These are phyloP conservation scores for Parvularia atlantis DNA, from an alignment of 78 protist genomes.

Conservation along the genomic window DNA sequence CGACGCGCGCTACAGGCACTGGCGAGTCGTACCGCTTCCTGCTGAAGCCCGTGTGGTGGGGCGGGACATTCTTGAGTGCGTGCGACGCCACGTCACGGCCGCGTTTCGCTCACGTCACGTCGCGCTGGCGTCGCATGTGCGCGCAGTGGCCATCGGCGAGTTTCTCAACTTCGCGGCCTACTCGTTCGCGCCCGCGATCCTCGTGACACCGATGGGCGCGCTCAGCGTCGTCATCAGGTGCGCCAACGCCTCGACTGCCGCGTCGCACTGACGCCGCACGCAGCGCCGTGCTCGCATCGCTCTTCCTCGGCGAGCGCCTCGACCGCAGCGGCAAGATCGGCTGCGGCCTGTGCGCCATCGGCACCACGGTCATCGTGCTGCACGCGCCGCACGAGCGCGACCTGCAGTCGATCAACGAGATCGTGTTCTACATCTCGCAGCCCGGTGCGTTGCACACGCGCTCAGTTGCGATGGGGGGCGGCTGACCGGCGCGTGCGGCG, in stretches of 20 bases:
- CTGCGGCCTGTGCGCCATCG: not conserved
- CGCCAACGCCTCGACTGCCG: not conserved
- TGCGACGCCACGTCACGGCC: not conserved
- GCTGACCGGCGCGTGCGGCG: not conserved
- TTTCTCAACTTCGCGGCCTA: slow-evolving; percentile 8
- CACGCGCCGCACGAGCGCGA: not conserved
- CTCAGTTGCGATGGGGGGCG: not conserved
- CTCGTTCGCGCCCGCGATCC: slow-evolving; percentile 15
- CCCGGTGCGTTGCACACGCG: too few species aligned
- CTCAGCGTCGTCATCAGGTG: not conserved
- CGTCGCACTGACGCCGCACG: too few species aligned
- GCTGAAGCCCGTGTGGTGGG: slow-evolving; percentile 19
- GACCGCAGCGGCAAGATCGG: too few species aligned
- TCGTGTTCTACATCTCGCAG: not conserved
- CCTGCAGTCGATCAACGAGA: not conserved
- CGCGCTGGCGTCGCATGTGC: too few species aligned
- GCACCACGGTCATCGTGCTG: not conserved
- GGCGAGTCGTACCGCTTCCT: slow-evolving; percentile 5
- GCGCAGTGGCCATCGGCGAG: slow-evolving; percentile 12
- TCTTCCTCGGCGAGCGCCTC: too few species aligned
- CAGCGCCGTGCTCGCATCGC: not conserved
- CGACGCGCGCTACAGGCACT: too few species aligned
- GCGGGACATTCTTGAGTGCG: not conserved
- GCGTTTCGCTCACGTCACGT: not conserved
- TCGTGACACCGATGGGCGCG: slow-evolving; percentile 25